Percentiles rank a stretch among this genome's conserved stretches.
Evolutionary conservation across 345 rosid species (phyloP).

Genomic region (Capsella bursapastoris): DNA sequence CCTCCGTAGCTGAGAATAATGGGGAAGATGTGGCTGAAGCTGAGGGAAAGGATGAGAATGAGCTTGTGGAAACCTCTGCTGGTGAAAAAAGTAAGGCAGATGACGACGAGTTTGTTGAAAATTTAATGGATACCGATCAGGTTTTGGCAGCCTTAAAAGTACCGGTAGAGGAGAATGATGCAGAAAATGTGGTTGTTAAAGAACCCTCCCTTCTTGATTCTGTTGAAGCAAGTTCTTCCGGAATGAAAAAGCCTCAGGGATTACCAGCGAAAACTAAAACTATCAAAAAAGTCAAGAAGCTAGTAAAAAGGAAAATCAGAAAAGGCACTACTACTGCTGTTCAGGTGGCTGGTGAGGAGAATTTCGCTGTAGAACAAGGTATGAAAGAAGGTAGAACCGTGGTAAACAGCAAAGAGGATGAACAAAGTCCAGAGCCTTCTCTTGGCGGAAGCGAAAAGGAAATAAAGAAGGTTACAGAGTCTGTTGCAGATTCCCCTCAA

Average conservation of each 20-base stretch:
- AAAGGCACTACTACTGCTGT: conserved; percentile 34
- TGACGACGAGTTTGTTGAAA: conserved; percentile 9
- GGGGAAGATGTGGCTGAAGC: not conserved
- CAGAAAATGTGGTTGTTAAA: conserved; percentile 9
- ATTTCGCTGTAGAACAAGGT: conserved; percentile 30
- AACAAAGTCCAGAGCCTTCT: conserved; percentile 21
- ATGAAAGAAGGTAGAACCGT: not conserved
- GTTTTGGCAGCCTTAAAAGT: not conserved
- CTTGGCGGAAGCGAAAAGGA: conserved; percentile 27
- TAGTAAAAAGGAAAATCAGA: conserved; percentile 14
- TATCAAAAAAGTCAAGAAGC: conserved; percentile 31
- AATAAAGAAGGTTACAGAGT: conserved; percentile 28
- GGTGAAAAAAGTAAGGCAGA: not conserved
- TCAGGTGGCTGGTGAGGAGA: conserved; percentile 27
- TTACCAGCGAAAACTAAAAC: conserved; percentile 17
- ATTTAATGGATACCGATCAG: conserved; percentile 9
- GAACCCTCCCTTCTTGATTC: conserved; percentile 14
- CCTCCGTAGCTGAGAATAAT: conserved; percentile 12
- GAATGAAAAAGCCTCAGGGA: not conserved
- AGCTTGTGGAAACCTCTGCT: conserved; percentile 21
- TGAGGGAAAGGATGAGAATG: conserved; percentile 8
- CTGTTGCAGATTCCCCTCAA: conserved; percentile 24
- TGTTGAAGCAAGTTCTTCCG: conserved; percentile 35
- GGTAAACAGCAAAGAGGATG: conserved; percentile 14
- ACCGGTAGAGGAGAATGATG: conserved; percentile 12